phyloP scores from a whole-genome alignment of 257 asterid species.

The Salvia hispanica region DNA sequence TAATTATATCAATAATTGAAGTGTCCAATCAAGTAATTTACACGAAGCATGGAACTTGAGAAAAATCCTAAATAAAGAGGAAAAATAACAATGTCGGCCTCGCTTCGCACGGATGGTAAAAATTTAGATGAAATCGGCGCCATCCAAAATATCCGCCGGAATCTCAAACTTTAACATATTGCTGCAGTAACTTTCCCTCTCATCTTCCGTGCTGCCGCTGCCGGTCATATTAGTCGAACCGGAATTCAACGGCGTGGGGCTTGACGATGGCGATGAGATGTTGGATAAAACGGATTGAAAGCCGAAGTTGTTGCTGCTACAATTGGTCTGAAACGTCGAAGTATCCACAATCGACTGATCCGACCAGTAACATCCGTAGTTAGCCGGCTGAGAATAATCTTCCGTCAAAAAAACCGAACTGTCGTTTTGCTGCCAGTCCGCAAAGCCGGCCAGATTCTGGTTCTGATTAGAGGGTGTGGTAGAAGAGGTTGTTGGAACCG shows the following conservation, averaged over 20 bases:
- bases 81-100: background rate
- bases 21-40: conserved; percentile 14
- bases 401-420: conserved; percentile 29
- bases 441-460: conserved; percentile 33
- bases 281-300: conserved; percentile 66
- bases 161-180: conserved; percentile 62
- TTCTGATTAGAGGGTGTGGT: background rate
- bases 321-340: conserved; percentile 53
- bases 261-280: conserved; percentile 71
- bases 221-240: conserved; percentile 36
- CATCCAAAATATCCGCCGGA: conserved; percentile 49
- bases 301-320: conserved; percentile 46
- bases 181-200: conserved; percentile 62
- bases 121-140: conserved; percentile 52
- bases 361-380: conserved; percentile 46
- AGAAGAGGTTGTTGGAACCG: background rate
- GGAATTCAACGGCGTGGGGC: conserved; percentile 52
- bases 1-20: too few relatives aligned
- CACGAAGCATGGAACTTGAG: conserved; percentile 32
- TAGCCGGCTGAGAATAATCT: conserved; percentile 39
- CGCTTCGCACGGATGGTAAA: conserved; percentile 6
- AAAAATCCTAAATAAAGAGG: background rate
- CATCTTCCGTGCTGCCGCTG: conserved; percentile 60
- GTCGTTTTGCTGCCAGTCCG: conserved; percentile 48
- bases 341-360: conserved; percentile 44